Base-by-base conservation (phyloP, 1,284 basidiomycete genomes). In the Phellinidium pouzarii region DNA sequence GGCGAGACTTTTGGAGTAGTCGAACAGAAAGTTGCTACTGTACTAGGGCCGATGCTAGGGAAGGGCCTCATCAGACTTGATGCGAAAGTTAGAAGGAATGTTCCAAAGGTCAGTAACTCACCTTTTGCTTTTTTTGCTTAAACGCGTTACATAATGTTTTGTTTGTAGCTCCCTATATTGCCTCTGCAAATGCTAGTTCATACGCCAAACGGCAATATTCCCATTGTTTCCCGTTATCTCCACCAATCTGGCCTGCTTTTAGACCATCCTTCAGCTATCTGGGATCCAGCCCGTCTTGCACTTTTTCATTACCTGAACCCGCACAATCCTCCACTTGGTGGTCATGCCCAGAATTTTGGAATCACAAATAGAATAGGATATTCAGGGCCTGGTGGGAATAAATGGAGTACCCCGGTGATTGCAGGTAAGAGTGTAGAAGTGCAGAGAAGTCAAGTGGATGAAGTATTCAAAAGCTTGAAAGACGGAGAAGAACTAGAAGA, bases 361-460 rank as follows among this genome's bases (percentile, higher is more conserved):
- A 64, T 68, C n/a, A 63, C 69, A 49, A 71, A 72, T 53, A 69
- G 76, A 44, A 58, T 72, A 26, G 71, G 66, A 38, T 73, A 73
- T 52, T 55, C 62, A 41, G 71, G 73, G 36, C 68, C 72, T 19
- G 66, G 70, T 12, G 68, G 69, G 23, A 72, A 68, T 53, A 68
- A 65, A 55, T 91, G 85, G 85, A 73, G 68, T 44, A 74, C 79
- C 6, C 75, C 79, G 26, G 68, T 71, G 12, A 79, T 84, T 37
- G 73, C 82, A 42, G 82, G 78, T 12, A 92, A 89, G 69, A 89
- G 84, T 58, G 84, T 95, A 8, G 93, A 98, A 65, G 83, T 96
- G 44, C 92, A 96, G 68, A 77, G 92, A 57, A 87, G 84, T 66
- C 95, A 98, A 65, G 88, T 97, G 14, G 94, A 98, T 59, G 87